Conservation (phyloP, 805 yeast genomes). For the Candida stauntonica region DNA sequence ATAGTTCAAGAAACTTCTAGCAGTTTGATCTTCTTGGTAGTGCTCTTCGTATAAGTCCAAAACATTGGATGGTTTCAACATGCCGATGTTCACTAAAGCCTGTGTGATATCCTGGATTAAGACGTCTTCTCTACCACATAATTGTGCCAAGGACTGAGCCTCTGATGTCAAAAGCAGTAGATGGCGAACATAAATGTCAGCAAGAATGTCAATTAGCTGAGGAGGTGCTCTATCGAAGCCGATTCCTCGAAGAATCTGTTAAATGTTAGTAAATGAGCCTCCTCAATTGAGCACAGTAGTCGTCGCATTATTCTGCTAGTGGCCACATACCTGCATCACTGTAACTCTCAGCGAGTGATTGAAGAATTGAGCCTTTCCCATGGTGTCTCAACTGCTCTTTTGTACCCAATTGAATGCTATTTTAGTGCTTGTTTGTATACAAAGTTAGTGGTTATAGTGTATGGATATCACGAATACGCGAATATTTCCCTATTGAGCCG, state of each 20-base stretch:
- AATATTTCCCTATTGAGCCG: no score
- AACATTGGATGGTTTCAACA: conserved; percentile 53
- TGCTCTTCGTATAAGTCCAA: conserved; percentile 53
- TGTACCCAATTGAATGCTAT: no score
- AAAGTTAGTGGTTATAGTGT: no score
- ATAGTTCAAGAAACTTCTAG: conserved; percentile 54
- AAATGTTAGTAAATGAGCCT: background rate
- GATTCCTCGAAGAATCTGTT: conserved; percentile 58
- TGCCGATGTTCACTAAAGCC: conserved; percentile 60
- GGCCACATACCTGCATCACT: conserved; percentile 44
- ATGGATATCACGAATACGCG: no score
- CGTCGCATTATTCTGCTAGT: no score
- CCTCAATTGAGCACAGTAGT: no score
- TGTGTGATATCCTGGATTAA: conserved; percentile 64
- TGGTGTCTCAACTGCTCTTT: background rate
- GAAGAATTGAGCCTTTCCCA: conserved; percentile 37
- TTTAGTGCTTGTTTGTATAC: no score
- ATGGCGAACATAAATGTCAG: conserved; percentile 70
- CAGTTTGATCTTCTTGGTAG: conserved; percentile 42
- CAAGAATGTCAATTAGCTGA: conserved; percentile 63
- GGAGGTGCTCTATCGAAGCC: conserved; percentile 84
- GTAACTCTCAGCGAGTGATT: conserved; percentile 45
- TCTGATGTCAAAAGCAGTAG: conserved; percentile 49
- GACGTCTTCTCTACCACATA: conserved; percentile 42
- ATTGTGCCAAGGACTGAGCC: conserved; percentile 45